Base-by-base conservation (phyloP, 805 yeast genomes). In the Candida pseudofarinosa region DNA sequence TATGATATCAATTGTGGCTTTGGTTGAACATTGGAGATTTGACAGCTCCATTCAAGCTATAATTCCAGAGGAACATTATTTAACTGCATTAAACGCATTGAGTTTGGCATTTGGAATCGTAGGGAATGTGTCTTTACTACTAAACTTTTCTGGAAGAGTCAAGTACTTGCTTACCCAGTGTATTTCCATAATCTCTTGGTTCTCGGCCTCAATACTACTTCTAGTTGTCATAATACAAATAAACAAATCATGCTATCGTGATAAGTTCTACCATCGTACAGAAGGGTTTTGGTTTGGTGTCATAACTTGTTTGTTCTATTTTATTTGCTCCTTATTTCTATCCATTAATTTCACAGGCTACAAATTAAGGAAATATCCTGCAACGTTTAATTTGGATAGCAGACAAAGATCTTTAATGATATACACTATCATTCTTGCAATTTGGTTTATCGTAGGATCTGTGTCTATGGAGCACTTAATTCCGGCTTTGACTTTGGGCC, bases 271-370 rank as follows among this genome's bases (percentile, higher is more conserved):
- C 43, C 16, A 17, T 1, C 41, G 54, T 30, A 67, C 87, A 0
- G 83, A 79, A 49, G 96, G 95, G 1, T 88, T 77, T 57, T 88
- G 90, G 89, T 83, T 74, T 59, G 95, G 88, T 0, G 77, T 78
- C 0, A 63, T 83, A 46, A 85, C 95, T 0, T 72, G 79, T 3
- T 64, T 72, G 1, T 62, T 86, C 19, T 88, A 89, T 59, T 74
- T 78, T 45, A 37, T 65, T 4, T 83, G 90, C 50, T 71, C 81
- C 3, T 15, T 69, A 1, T 58, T 81, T 13, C 66, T 87, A 36
- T 42, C 71, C 1, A 47, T 79, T 30, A 88, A 88, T 62, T 80
- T 77, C 46, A 41, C 73, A 4, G 96, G 96, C 1, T 83, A 77
- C 54, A 49, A 20, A 28, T 31, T 45, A 32, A 67, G 74, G 3